These are phyloP conservation scores for Arthroderma sp. DNA, from an alignment of 2,329 filamentous ascomycete genomes.

Conservation along the genomic window DNA sequence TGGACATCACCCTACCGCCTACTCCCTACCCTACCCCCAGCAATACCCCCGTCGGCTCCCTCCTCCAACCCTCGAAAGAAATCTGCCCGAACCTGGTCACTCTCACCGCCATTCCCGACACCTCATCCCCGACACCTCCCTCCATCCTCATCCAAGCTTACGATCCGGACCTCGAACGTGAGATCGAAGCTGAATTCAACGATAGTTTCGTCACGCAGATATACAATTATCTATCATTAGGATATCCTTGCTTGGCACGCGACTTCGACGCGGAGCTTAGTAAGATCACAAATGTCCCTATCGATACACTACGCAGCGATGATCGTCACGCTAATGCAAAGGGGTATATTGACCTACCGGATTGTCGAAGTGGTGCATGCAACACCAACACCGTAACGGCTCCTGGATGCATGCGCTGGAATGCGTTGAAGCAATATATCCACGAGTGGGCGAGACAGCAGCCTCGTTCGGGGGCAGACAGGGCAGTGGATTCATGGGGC, in stretches of 20 bases:
- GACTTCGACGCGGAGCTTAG: conserved; percentile 75
- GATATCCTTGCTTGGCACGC: conserved; percentile 75
- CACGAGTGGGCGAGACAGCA: conserved; percentile 83
- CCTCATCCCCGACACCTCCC: background rate
- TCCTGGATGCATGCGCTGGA: conserved; percentile 63
- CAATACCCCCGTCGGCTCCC: background rate
- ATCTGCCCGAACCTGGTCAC: background rate
- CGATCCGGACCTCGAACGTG: conserved; percentile 7
- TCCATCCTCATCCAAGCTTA: conserved; percentile 1
- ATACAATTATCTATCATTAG: conserved; percentile 90
- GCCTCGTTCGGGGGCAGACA: conserved; percentile 48
- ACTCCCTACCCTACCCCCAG: background rate
- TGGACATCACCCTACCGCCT: background rate
- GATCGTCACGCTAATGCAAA: conserved; percentile 54
- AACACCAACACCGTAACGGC: conserved; percentile 22
- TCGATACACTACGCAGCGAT: conserved; percentile 58
- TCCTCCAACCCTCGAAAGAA: background rate
- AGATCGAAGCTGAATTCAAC: conserved; percentile 55
- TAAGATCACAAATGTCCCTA: conserved; percentile 60
- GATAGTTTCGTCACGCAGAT: conserved; percentile 87
- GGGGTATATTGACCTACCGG: conserved; percentile 55
- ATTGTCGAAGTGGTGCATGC: conserved; percentile 11
- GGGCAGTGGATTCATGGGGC: conserved; percentile 52
- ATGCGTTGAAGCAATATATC: conserved; percentile 70
- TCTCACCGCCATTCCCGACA: conserved; percentile 6